A percentile compares a stretch with the other conserved stretches of the same genome.
phyloP scores from a whole-genome alignment of 768 basidiomycete species.

The Lanmaoa pseudosensibilis region DNA sequence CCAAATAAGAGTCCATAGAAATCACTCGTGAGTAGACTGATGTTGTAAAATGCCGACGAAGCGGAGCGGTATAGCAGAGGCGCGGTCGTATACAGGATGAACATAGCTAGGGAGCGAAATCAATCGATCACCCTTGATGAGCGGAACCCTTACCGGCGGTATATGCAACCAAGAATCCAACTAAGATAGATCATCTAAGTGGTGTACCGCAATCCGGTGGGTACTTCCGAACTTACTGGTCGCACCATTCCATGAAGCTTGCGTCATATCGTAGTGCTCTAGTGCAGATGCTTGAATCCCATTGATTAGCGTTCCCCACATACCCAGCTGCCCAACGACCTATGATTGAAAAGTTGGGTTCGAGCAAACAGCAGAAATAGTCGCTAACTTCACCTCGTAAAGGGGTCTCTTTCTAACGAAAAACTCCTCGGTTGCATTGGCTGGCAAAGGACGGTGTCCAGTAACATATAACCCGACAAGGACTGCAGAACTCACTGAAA shows the following conservation, averaged over 20 bases:
- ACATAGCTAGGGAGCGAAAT: slow-evolving; percentile 56
- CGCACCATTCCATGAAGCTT: slow-evolving; percentile 69
- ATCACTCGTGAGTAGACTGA: slow-evolving; percentile 83
- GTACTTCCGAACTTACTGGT: slow-evolving; percentile 56
- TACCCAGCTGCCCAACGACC: slow-evolving; percentile 84
- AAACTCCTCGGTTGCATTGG: slow-evolving; percentile 87
- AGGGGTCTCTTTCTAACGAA: slow-evolving; percentile 77
- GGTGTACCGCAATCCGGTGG: slow-evolving; percentile 5
- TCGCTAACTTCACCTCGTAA: slow-evolving; percentile 56
- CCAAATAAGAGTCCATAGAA: slow-evolving; percentile 85
- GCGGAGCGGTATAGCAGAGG: slow-evolving; percentile 85
- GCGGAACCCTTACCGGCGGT: slow-evolving; percentile 36
- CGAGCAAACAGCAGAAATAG: not conserved
- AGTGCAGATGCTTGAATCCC: slow-evolving; percentile 74
- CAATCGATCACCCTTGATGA: not conserved
- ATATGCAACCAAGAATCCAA: slow-evolving; percentile 54
- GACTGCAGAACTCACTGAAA: slow-evolving; percentile 56
- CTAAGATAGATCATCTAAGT: slow-evolving; percentile 28
- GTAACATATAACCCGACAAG: not conserved
- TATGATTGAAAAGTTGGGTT: slow-evolving; percentile 17
- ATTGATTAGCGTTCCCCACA: slow-evolving; percentile 82
- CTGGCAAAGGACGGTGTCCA: slow-evolving; percentile 37
- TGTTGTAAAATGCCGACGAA: slow-evolving; percentile 83
- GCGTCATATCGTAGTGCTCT: slow-evolving; percentile 66
- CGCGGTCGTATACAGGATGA: slow-evolving; percentile 81